Percentiles rank a stretch among this genome's conserved stretches.
Evolutionary conservation across 2,329 filamentous ascomycete species (phyloP).

Genomic region (Colletotrichum somersetense): DNA sequence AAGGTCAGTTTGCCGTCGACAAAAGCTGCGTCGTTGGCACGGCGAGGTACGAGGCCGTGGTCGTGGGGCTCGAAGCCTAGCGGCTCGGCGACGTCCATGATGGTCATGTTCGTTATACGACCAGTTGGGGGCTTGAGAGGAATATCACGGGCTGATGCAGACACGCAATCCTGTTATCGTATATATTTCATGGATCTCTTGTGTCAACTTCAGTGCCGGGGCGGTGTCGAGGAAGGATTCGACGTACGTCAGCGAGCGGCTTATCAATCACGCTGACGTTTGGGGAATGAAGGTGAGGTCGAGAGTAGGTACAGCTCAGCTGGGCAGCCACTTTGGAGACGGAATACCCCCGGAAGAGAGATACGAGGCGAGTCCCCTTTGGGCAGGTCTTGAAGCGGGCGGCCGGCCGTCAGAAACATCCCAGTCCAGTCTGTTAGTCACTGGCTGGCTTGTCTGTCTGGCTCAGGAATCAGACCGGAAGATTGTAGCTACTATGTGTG

Average conservation of each 20-base stretch:
- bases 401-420: conserved; percentile 15
- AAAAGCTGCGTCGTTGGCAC: conserved; percentile 33
- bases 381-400: conserved; percentile 7
- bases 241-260: background rate
- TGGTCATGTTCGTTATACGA: background rate
- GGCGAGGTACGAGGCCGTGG: conserved; percentile 33
- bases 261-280: background rate
- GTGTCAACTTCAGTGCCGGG: background rate
- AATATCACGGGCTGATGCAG: background rate
- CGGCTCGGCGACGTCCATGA: conserved; percentile 15
- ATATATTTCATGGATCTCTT: background rate
- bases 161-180: background rate
- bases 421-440: background rate
- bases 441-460: background rate
- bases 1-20: conserved; percentile 36
- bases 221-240: background rate
- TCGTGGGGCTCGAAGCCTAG: too few relatives aligned
- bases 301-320: background rate
- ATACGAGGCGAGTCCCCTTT: conserved; percentile 5
- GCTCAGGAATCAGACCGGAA: conserved; percentile 16
- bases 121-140: background rate
- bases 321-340: background rate
- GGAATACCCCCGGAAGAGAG: background rate
- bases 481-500: too few relatives aligned
- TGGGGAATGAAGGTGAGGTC: background rate